Conservation (phyloP, 192 early-diverging fungal species). For the Spinellus fusiger region DNA sequence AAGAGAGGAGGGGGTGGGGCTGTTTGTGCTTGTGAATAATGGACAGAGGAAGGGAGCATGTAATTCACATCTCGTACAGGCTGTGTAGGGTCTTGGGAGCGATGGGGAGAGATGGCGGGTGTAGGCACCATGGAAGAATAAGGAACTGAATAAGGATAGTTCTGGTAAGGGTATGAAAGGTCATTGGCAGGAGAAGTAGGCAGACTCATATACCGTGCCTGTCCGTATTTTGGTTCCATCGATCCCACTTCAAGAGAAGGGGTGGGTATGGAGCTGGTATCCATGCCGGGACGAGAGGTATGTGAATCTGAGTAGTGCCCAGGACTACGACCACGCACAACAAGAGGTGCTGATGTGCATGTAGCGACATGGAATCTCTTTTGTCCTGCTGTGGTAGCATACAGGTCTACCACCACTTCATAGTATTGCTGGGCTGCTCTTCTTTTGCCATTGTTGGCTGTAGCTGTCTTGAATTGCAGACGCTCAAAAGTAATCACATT, state of each 20-base stretch:
- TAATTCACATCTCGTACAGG: no score
- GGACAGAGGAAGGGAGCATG: no score
- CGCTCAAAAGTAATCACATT: slow-evolving; percentile 73
- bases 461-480: slow-evolving; percentile 91
- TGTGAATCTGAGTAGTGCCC: slow-evolving; percentile 73
- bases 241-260: background rate
- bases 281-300: slow-evolving; percentile 24
- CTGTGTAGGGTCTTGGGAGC: no score
- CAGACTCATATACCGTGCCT: slow-evolving; percentile 1
- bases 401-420: slow-evolving; percentile 64
- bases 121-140: no score
- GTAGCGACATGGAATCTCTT: slow-evolving; percentile 49
- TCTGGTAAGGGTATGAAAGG: slow-evolving; percentile 12
- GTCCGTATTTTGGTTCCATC: background rate
- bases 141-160: background rate
- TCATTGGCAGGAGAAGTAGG: slow-evolving; percentile 10
- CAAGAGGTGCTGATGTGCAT: slow-evolving; percentile 66
- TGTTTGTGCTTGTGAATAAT: no score
- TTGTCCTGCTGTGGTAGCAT: slow-evolving; percentile 58
- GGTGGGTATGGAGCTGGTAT: background rate
- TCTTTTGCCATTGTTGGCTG: slow-evolving; percentile 87
- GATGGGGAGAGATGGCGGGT: no score
- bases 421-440: slow-evolving; percentile 91
- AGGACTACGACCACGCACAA: slow-evolving; percentile 84
- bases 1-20: no score